Evolutionary conservation across 352 stramenopile species (phyloP).

Genomic region (Phytophthora pini): DNA sequence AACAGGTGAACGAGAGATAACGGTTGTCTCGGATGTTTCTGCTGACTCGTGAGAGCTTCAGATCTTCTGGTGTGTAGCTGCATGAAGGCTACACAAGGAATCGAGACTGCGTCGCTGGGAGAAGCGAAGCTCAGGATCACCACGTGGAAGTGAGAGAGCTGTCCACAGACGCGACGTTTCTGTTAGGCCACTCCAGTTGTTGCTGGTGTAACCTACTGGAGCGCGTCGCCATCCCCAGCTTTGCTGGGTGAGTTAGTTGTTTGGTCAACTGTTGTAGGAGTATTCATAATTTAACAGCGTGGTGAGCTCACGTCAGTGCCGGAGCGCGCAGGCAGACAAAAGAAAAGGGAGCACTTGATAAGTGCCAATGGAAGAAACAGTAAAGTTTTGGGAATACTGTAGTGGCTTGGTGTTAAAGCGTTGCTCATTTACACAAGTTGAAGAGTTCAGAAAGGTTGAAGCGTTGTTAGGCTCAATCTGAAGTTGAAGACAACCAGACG

Average conservation of each 20-base stretch:
- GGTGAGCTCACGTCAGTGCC: constrained; percentile 8
- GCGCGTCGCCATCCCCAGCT: neutral
- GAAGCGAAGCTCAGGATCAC: constrained; percentile 25
- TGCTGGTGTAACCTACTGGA: constrained; percentile 9
- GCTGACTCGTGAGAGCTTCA: constrained; percentile 1
- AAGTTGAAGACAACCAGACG: constrained; percentile 23
- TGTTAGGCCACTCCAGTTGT: constrained; percentile 4
- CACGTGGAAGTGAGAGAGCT: constrained; percentile 34
- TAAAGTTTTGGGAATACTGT: constrained; percentile 20
- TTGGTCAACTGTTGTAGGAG: constrained; percentile 25
- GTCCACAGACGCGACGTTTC: neutral
- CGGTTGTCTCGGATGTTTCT: constrained; percentile 4
- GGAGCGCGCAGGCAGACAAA: constrained; percentile 7
- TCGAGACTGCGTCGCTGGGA: constrained; percentile 10
- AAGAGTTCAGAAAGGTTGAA: constrained; percentile 20
- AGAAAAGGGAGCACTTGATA: constrained; percentile 13
- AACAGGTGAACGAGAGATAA: constrained; percentile 9
- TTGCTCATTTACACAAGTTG: constrained; percentile 2
- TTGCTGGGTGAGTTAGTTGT: constrained; percentile 21
- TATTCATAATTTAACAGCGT: constrained; percentile 38
- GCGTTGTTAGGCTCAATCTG: constrained; percentile 10
- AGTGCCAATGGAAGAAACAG: constrained; percentile 13
- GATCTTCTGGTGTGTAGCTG: constrained; percentile 15
- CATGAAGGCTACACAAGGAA: constrained; percentile 19
- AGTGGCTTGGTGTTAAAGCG: neutral